Evolutionary conservation across 495 filamentous ascomycete species (phyloP), one percentile per base, ranked within the genome.

Genomic region (Aspergillus taichungensis): DNA sequence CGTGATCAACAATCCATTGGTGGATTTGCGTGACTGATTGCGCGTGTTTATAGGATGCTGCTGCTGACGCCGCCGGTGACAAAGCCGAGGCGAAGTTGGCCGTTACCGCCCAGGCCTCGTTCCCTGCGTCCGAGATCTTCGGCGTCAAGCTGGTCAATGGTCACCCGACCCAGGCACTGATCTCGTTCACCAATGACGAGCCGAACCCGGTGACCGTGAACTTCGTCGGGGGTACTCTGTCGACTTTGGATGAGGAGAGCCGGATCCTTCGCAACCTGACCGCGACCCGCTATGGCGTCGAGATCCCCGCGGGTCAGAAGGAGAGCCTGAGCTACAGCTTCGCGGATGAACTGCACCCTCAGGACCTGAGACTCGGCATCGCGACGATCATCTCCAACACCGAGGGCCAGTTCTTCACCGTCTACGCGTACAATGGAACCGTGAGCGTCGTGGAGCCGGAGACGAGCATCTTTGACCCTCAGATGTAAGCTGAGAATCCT

Each of bases 91-190:
- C 74, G 46, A 73, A 77, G 48, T 73, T 95, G 44, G 82, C 85
- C 51, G 80, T 94, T 60, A 76, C 80, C 13, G 75, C 92, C 52
- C 71, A 76, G 47, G 81, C 88, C 37, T 78, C 78, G 44, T 98
- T 96, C 77, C 87, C 88, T 35, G 75, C 85, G 30, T 79, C 86
- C 59, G 87, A 92, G 69, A 83, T 95, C 69, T 94, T 95, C 54
- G 92, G 92, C 51, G 79, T 97, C 51, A 95, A 95, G 76, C 80
- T 96, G 43, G 78, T 97, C 70, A 98, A 98, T 61, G 87, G 88
- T 57, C 79, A 83, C 49, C 77, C 88, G n/a, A 95, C 88, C 41
- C 76, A 80, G 61, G 83, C 90, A 6, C 70, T 94, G 30, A 71
- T 98, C 57, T 77, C 83, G 49, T 73, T 96, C 60, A 75, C 74